Conservation (phyloP, 139 green algal species). For the Nannochloris sp. region DNA sequence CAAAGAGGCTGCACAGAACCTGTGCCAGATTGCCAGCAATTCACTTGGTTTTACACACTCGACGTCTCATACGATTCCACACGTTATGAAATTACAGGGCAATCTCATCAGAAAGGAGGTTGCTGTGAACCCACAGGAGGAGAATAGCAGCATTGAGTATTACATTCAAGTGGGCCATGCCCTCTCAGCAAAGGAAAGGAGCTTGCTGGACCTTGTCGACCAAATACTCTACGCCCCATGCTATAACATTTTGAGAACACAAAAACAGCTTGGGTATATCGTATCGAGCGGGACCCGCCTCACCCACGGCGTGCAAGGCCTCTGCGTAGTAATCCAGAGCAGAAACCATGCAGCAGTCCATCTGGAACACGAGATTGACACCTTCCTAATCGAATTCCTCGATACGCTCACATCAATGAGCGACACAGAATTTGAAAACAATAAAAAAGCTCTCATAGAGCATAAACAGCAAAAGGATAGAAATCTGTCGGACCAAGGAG, state of each 20-base stretch:
- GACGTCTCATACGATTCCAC: neutral
- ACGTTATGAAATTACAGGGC: neutral
- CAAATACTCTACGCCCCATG: slow-evolving; percentile 67
- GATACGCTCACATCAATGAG: slow-evolving; percentile 27
- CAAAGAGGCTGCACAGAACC: slow-evolving; percentile 24
- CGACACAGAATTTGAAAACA: slow-evolving; percentile 59
- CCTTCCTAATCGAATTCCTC: slow-evolving; percentile 60
- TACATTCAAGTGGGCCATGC: slow-evolving; percentile 48
- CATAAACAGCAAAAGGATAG: slow-evolving; percentile 64
- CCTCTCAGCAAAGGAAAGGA: slow-evolving; percentile 8
- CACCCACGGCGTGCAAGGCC: slow-evolving; percentile 78
- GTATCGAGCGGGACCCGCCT: slow-evolving; percentile 65
- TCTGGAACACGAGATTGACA: slow-evolving; percentile 66
- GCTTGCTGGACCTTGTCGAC: slow-evolving; percentile 61
- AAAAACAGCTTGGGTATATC: slow-evolving; percentile 89
- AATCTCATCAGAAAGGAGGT: neutral
- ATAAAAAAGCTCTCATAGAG: slow-evolving; percentile 54
- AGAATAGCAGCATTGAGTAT: slow-evolving; percentile 74
- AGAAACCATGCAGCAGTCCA: slow-evolving; percentile 30
- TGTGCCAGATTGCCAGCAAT: slow-evolving; percentile 8
- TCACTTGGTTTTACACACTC: neutral
- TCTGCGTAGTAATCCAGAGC: slow-evolving; percentile 56
- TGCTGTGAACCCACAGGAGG: slow-evolving; percentile 69
- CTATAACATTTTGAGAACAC: slow-evolving; percentile 79
- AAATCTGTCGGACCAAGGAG: slow-evolving; percentile 61